phyloP scores from a whole-genome alignment of 139 green algal genomes.

The Mesotaenium endlicherianum region DNA sequence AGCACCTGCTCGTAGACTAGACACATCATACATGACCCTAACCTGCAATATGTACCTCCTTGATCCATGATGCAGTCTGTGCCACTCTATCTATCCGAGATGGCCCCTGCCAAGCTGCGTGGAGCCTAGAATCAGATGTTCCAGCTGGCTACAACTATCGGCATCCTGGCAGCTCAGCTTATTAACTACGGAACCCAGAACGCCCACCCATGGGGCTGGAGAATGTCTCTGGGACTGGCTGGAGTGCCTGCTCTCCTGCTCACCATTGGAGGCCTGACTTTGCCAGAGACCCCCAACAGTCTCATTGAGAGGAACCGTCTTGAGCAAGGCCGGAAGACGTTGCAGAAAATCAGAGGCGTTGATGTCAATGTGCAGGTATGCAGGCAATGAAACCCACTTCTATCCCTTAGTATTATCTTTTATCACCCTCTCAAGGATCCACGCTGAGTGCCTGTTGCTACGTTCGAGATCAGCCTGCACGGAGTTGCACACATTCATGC shows the following conservation, averaged over 20 bases:
- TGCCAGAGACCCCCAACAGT: slow-evolving; percentile 77
- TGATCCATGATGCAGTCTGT: too few species aligned
- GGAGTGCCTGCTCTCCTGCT: slow-evolving; percentile 60
- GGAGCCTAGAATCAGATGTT: slow-evolving; percentile 58
- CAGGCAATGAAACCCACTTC: too few species aligned
- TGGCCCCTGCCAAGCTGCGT: slow-evolving; percentile 42
- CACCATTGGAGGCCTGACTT: slow-evolving; percentile 62
- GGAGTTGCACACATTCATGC: too few species aligned
- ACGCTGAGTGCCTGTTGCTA: too few species aligned
- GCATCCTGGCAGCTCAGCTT: slow-evolving; percentile 65
- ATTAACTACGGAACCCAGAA: slow-evolving; percentile 68
- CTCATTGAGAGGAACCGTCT: slow-evolving; percentile 64
- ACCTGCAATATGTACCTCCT: too few species aligned
- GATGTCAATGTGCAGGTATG: too few species aligned
- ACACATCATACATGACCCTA: too few species aligned
- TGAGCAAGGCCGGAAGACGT: slow-evolving; percentile 54
- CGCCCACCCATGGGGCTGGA: slow-evolving; percentile 59
- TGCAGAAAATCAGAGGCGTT: slow-evolving; percentile 61
- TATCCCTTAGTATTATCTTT: too few species aligned
- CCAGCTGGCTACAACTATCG: slow-evolving; percentile 67
- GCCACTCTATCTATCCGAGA: slow-evolving; percentile 53
- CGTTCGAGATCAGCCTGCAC: too few species aligned
- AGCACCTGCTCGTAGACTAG: too few species aligned
- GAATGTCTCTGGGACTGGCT: slow-evolving; percentile 61
- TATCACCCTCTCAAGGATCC: too few species aligned